Percentiles rank a stretch among this genome's conserved stretches.
Conservation (phyloP, 768 basidiomycete species). For the Lentinula aciculospora region DNA sequence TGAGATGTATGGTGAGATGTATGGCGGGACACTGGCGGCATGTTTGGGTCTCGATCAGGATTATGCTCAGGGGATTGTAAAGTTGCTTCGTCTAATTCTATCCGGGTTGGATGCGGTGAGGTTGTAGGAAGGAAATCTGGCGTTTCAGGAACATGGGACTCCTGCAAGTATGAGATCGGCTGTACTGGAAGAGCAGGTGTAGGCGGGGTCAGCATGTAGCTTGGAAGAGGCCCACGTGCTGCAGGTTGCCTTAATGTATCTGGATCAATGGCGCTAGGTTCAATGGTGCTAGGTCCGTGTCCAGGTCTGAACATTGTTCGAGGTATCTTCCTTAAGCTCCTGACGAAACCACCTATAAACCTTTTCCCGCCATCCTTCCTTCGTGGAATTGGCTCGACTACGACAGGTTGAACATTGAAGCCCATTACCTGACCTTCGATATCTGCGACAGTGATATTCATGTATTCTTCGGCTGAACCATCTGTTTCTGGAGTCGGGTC, state of each 20-base stretch:
- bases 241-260: not conserved
- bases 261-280: no score
- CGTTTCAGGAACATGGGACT: not conserved
- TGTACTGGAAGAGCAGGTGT: slow-evolving; percentile 1
- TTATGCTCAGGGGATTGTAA: not conserved
- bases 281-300: not conserved
- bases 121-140: not conserved
- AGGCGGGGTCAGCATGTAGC: slow-evolving; percentile 1
- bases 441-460: not conserved
- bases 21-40: not conserved
- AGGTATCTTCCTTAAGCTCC: not conserved
- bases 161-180: not conserved
- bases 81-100: not conserved
- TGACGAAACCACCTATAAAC: slow-evolving; percentile 1
- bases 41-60: not conserved
- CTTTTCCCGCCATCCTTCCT: not conserved
- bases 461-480: not conserved
- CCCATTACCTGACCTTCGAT: not conserved
- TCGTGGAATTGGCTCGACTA: not conserved
- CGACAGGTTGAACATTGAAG: not conserved
- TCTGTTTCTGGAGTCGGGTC: slow-evolving; percentile 1
- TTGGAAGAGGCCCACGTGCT: not conserved
- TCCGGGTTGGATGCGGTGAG: slow-evolving; percentile 2
- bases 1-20: not conserved
- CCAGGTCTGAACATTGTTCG: not conserved